Evolutionary conservation across 2,329 filamentous ascomycete species (phyloP), one percentile per base, ranked within the genome.

Genomic region (Colletotrichum viniferum): DNA sequence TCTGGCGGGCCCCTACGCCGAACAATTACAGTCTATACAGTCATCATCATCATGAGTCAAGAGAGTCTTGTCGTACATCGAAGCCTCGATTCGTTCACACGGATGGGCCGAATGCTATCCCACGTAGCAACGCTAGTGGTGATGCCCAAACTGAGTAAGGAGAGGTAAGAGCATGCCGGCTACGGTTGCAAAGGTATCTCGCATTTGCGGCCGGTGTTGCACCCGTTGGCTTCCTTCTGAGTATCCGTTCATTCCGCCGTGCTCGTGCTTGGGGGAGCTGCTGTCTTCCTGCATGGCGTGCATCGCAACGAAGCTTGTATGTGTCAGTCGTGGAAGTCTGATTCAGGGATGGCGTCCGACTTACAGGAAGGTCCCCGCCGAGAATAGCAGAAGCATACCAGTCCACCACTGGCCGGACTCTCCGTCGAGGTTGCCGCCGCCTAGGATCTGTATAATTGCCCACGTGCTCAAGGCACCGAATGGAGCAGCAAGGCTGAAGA

Each of bases 301-400:
- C 96, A 98, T 98, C 1, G 97, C 97, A 58, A 99, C 97, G 81
- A 98, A 98, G 79, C 95, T 18, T 32, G 61, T 73, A 28, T 76
- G 69, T 70, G 10, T 48, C 13, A 14, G 30, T 30, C n/a, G n/a
- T 18, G n/a, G 26, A 24, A 61, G 7, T 36, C 30, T n/a, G 58
- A 13, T 21, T 21, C 30, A 36, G 9, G 30, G n/a, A 12, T 62
- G 58, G 58, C 66, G 13, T 24, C 26, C 65, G 26, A 83, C 94
- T 90, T 86, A 98, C 94, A 99, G 85, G 82, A 99, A 99, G 0
- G 97, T 99, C 18, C 97, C 97, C 1, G 94, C 97, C 1, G 95
- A 98, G 82, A 99, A 99, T n/a, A 98, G 87, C 10, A 99, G 87
- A 58, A 98, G 87, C 88, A 98, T 95, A 28, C 97, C 97, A 0